Evolutionary conservation across 2,329 filamentous ascomycete species (phyloP), one percentile per base, ranked within the genome.

Genomic region (Daldinia sp.): DNA sequence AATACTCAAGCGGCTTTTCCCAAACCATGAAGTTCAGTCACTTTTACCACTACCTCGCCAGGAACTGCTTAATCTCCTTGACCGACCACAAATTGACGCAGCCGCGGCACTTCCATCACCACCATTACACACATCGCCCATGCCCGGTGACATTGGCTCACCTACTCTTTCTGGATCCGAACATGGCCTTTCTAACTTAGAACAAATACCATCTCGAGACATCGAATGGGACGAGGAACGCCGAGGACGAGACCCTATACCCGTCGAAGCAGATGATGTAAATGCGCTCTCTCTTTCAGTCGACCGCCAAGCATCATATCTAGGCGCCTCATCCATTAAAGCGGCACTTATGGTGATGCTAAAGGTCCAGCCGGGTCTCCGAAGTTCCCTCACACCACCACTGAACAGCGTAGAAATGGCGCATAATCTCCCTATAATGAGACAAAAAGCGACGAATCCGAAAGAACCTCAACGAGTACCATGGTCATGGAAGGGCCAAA

Each of bases 301-400:
- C 5, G 87, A 91, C 64, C 86, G 89, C 48, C 87, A 89, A 71
- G 79, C 83, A 3, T 87, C 91, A 2, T 93, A 93, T 74, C 82
- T 93, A 3, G 91, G 91, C 1, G 89, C 92, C 15, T 93, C 91
- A 0, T 93, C 91, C 5, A 91, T 93, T 75, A 91, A 92, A 74
- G 91, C 91, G 1, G 90, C 90, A 1, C 83, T 93, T 39, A 88
- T 92, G 80, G 90, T 92, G 53, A 93, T 93, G 84, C 81, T 86
- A 71, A 86, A 86, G 73, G 83, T 86, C 6, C 84, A 86, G 65
- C 85, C 84, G 0, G 81, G 80, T 23, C 81, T 87, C 3, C 77
- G 81, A 37, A 81, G 78, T 69, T 81, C 82, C 0, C 80, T 86
- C 12, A 81, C 84, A 7, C 81, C 83, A 3, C 82, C 83, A 0